Conservation (phyloP, 139 green algal genomes). For the Picochlorum sp. region DNA sequence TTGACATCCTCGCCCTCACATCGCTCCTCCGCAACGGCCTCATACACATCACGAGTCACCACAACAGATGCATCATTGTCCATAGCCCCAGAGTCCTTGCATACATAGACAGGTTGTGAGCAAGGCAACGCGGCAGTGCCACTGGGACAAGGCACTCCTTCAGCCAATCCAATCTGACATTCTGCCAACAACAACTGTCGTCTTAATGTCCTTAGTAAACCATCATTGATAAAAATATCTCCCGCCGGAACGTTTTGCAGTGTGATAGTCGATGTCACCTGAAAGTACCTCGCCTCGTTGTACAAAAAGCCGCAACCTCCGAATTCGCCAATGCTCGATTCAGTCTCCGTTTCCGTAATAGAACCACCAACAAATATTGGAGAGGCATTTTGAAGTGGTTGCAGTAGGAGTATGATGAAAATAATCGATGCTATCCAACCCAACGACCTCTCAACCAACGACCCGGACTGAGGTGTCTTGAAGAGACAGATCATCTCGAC, state of each 20-base stretch:
- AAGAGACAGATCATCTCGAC: too few relatives aligned
- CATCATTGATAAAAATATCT: conserved; percentile 20
- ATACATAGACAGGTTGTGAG: conserved; percentile 4
- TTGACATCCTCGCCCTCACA: not conserved
- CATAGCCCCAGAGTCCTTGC: not conserved
- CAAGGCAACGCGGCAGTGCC: not conserved
- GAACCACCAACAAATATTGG: not conserved
- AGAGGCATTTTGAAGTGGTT: too few relatives aligned
- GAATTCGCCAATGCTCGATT: not conserved
- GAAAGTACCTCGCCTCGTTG: conserved; percentile 1
- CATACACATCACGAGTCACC: not conserved
- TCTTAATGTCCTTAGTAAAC: conserved; percentile 13
- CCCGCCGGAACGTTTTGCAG: conserved; percentile 4
- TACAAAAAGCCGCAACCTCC: conserved; percentile 5
- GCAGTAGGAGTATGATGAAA: too few relatives aligned
- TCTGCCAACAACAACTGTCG: conserved; percentile 14
- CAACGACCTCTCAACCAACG: too few relatives aligned
- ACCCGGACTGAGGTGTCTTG: too few relatives aligned
- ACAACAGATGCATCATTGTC: not conserved
- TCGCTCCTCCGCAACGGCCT: not conserved
- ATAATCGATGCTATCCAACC: too few relatives aligned
- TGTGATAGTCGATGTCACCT: not conserved
- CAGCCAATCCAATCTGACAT: conserved; percentile 20
- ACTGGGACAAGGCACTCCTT: not conserved
- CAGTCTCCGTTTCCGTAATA: not conserved